These are phyloP conservation scores for Taphrina betulina DNA, from an alignment of 1,139 yeast genomes.

Conservation along the genomic window DNA sequence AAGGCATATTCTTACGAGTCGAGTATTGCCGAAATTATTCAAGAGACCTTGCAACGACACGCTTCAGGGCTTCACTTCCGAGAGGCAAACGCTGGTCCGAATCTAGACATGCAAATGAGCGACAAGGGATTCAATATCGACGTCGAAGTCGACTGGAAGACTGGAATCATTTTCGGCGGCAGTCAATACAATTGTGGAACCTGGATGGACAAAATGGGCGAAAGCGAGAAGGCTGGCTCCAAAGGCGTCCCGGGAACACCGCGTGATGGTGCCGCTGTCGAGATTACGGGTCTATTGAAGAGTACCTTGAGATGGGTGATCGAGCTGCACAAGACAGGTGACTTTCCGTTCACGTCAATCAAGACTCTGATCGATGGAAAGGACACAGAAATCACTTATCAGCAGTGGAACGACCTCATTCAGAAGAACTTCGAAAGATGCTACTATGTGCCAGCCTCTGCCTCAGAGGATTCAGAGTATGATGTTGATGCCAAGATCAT, in stretches of 20 bases:
- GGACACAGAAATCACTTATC: slow-evolving; percentile 55
- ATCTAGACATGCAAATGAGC: slow-evolving; percentile 85
- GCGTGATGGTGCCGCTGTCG: slow-evolving; percentile 94
- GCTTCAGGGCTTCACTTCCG: slow-evolving; percentile 84
- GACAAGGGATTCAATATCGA: slow-evolving; percentile 89
- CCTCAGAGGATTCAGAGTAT: slow-evolving; percentile 58
- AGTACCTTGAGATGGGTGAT: slow-evolving; percentile 78
- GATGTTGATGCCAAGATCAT: slow-evolving; percentile 64
- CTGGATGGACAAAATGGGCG: slow-evolving; percentile 99
- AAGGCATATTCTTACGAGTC: slow-evolving; percentile 72
- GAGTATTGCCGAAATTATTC: slow-evolving; percentile 71
- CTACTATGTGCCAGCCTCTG: slow-evolving; percentile 69
- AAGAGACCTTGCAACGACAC: slow-evolving; percentile 79
- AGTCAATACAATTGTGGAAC: slow-evolving; percentile 93
- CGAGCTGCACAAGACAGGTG: slow-evolving; percentile 54
- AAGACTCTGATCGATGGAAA: slow-evolving; percentile 53
- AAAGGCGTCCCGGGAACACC: slow-evolving; percentile 96
- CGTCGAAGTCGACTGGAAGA: slow-evolving; percentile 79
- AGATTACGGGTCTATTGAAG: slow-evolving; percentile 83
- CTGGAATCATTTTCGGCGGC: slow-evolving; percentile 88
- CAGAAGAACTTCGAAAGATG: slow-evolving; percentile 73
- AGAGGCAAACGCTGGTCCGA: slow-evolving; percentile 93
- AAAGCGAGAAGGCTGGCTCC: slow-evolving; percentile 74
- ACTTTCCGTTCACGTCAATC: slow-evolving; percentile 53
- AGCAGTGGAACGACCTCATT: slow-evolving; percentile 70